Percentiles rank a stretch among this genome's conserved stretches.
Evolutionary conservation across 306 rosid species (phyloP).

Genomic region (Citrullus amarus): DNA sequence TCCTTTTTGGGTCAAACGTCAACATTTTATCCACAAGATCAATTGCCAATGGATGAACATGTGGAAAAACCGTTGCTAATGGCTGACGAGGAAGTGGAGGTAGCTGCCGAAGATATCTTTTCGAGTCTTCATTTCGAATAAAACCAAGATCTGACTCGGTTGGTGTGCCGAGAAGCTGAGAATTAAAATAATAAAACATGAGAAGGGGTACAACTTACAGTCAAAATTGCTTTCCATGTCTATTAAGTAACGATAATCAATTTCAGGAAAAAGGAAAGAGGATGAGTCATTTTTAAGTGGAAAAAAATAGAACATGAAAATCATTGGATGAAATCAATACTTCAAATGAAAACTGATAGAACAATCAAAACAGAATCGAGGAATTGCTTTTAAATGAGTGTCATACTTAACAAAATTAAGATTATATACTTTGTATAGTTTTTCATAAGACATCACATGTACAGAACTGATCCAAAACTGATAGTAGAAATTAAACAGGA

Average conservation of each 20-base stretch:
- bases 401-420: not conserved
- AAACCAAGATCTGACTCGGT: slow-evolving; percentile 84
- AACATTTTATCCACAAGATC: slow-evolving; percentile 90
- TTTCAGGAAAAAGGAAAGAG: not conserved
- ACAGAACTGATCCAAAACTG: not conserved
- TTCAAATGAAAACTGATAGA: not conserved
- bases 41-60: slow-evolving; percentile 74
- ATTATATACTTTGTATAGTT: not conserved
- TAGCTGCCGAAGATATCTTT: slow-evolving; percentile 75
- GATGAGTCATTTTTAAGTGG: not conserved
- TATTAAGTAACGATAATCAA: not conserved
- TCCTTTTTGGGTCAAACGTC: slow-evolving; percentile 72
- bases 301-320: not conserved
- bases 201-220: slow-evolving; percentile 1
- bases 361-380: not conserved
- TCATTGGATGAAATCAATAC: not conserved
- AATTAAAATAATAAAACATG: slow-evolving; percentile 14
- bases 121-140: slow-evolving; percentile 64
- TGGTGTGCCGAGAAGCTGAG: slow-evolving; percentile 94
- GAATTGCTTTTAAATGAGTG: not conserved
- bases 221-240: not conserved
- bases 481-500: not conserved
- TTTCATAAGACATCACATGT: not conserved
- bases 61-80: slow-evolving; percentile 58
- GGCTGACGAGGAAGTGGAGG: slow-evolving; percentile 72